A percentile compares a stretch with the other conserved stretches of the same genome.
Conservation (phyloP, 352 stramenopile genomes). For the Discostella stelligera region DNA sequence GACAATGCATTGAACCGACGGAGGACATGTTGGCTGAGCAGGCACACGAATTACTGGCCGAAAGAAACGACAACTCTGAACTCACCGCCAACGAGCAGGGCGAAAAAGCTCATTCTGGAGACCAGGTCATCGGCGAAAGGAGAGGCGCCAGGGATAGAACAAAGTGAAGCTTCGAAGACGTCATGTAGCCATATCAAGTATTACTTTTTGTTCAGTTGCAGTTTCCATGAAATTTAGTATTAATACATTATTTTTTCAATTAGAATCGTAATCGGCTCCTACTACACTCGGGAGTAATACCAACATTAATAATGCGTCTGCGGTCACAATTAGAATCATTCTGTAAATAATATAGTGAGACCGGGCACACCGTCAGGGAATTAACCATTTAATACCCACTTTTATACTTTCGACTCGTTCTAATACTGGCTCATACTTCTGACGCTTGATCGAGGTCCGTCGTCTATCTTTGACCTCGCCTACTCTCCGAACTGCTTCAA, state of each 20-base stretch:
- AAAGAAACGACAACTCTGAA: not conserved
- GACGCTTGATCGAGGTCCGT: not conserved
- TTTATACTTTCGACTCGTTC: slow-evolving; percentile 10
- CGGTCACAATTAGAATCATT: no score
- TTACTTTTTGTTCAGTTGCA: not conserved
- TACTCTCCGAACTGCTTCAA: not conserved
- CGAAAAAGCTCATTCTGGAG: not conserved
- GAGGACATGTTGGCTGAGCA: slow-evolving; percentile 48
- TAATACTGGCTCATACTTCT: slow-evolving; percentile 2
- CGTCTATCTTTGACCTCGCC: not conserved
- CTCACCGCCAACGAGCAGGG: slow-evolving; percentile 19
- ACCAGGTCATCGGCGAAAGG: not conserved
- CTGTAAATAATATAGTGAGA: no score
- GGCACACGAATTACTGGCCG: slow-evolving; percentile 1
- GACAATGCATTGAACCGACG: slow-evolving; percentile 52
- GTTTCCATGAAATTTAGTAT: not conserved
- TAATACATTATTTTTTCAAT: not conserved
- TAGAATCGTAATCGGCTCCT: no score
- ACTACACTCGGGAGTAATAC: no score
- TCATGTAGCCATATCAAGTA: no score
- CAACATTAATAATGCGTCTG: no score
- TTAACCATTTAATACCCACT: not conserved
- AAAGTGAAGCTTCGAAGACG: not conserved
- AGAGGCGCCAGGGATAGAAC: not conserved
- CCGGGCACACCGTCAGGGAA: not conserved